Percentiles rank a stretch among this genome's conserved stretches.
Conservation (phyloP, 305 asterid genomes). For the Fraxinus albicans region DNA sequence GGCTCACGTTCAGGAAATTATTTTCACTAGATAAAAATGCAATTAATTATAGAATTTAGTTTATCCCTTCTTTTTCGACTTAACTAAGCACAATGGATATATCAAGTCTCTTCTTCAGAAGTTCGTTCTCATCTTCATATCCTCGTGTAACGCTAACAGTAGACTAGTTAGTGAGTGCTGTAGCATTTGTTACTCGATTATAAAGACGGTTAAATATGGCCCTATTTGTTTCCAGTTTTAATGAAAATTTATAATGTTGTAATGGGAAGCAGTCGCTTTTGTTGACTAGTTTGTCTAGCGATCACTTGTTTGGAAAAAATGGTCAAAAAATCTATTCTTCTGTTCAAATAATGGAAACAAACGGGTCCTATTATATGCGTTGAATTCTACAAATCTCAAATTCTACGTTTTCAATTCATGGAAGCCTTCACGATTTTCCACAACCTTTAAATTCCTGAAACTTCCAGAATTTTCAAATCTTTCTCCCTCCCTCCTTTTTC, state of each 20-base stretch:
- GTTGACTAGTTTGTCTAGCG: too few species aligned
- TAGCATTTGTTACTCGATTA: background rate
- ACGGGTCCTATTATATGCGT: background rate
- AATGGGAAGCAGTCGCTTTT: too few species aligned
- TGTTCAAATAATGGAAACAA: too few species aligned
- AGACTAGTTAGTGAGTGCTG: background rate
- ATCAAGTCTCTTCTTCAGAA: background rate
- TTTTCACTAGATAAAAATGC: background rate
- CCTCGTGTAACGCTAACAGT: background rate
- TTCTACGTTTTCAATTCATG: background rate
- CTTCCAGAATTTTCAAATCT: constrained; percentile 35
- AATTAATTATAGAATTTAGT: background rate
- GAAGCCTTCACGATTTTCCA: background rate
- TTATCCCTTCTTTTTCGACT: background rate
- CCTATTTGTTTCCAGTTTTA: too few species aligned
- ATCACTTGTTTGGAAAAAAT: too few species aligned
- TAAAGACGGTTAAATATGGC: too few species aligned
- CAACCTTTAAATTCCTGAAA: background rate
- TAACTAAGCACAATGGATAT: background rate
- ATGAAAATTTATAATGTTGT: too few species aligned
- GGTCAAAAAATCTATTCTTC: too few species aligned
- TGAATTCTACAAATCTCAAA: background rate
- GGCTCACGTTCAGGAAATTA: background rate
- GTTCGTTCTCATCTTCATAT: background rate
- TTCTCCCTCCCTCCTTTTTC: background rate